Percentiles rank a stretch among this genome's conserved stretches.
phyloP scores from a whole-genome alignment of 2,329 filamentous ascomycete genomes.

The Fusarium albidum region DNA sequence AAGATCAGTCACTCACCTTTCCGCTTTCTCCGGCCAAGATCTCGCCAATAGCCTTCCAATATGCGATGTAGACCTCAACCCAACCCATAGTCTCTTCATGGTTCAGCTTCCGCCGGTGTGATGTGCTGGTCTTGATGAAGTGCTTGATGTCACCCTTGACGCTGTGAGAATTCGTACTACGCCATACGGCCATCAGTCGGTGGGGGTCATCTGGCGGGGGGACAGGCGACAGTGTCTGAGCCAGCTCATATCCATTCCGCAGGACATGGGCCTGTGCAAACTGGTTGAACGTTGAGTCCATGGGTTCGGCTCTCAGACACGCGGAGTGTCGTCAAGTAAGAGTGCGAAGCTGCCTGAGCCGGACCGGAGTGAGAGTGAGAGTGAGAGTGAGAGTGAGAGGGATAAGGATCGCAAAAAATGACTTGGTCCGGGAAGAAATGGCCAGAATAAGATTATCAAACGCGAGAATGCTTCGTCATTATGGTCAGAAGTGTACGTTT shows the following conservation, averaged over 20 bases:
- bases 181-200: slow-evolving; percentile 74
- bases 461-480: slow-evolving; percentile 3
- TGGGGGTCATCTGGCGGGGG: slow-evolving; percentile 68
- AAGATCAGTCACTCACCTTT: slow-evolving; percentile 42
- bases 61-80: slow-evolving; percentile 83
- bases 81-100: slow-evolving; percentile 79
- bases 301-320: slow-evolving; percentile 46
- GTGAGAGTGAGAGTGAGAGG: too few species aligned
- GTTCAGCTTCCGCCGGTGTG: slow-evolving; percentile 61
- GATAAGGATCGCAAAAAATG: background rate
- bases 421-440: background rate
- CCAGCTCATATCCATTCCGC: slow-evolving; percentile 76
- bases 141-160: slow-evolving; percentile 76
- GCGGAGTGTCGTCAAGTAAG: slow-evolving; percentile 5
- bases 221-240: slow-evolving; percentile 77
- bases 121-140: slow-evolving; percentile 70
- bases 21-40: slow-evolving; percentile 65
- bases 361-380: too few species aligned
- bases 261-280: slow-evolving; percentile 74
- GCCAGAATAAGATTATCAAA: background rate
- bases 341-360: background rate
- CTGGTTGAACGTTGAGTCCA: slow-evolving; percentile 78
- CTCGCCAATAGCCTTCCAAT: slow-evolving; percentile 83
- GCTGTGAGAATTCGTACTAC: slow-evolving; percentile 72
- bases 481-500: slow-evolving; percentile 5